These are phyloP conservation scores for Zalerion maritima DNA, from an alignment of 495 filamentous ascomycete species.

Conservation along the genomic window DNA sequence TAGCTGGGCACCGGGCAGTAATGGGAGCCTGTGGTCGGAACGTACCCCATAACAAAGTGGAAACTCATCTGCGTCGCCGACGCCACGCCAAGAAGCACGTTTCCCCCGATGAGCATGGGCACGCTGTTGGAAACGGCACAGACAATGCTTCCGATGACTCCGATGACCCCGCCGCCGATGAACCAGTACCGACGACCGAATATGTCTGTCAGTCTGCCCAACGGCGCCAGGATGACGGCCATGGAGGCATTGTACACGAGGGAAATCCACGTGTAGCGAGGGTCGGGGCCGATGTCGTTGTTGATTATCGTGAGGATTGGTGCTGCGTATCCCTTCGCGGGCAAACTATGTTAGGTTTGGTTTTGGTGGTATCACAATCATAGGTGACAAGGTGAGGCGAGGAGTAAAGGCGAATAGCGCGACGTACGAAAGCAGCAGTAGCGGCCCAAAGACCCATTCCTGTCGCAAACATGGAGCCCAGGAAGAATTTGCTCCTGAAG, in stretches of 20 bases:
- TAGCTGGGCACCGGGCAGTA: conserved; percentile 5
- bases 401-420: too few relatives aligned
- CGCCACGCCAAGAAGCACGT: conserved; percentile 19
- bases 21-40: conserved; percentile 24
- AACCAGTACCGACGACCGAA: conserved; percentile 40
- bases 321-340: too few relatives aligned
- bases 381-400: too few relatives aligned
- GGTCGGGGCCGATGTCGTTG: conserved; percentile 18
- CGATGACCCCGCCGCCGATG: conserved; percentile 25
- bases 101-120: conserved; percentile 26
- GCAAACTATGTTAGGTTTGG: too few relatives aligned
- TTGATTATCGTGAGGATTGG: too few relatives aligned
- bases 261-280: conserved; percentile 22
- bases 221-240: conserved; percentile 17
- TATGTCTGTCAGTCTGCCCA: conserved; percentile 37
- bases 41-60: conserved; percentile 19
- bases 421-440: too few relatives aligned
- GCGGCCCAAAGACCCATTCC: too few relatives aligned
- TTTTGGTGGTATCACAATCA: too few relatives aligned
- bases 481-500: too few relatives aligned
- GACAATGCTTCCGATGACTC: conserved; percentile 29
- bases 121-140: conserved; percentile 30
- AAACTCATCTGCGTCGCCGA: conserved; percentile 25
- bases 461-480: too few relatives aligned
- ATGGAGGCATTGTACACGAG: conserved; percentile 19